Base-by-base conservation (phyloP, 129 eudicot species). In the Pulicaria dysenterica region DNA sequence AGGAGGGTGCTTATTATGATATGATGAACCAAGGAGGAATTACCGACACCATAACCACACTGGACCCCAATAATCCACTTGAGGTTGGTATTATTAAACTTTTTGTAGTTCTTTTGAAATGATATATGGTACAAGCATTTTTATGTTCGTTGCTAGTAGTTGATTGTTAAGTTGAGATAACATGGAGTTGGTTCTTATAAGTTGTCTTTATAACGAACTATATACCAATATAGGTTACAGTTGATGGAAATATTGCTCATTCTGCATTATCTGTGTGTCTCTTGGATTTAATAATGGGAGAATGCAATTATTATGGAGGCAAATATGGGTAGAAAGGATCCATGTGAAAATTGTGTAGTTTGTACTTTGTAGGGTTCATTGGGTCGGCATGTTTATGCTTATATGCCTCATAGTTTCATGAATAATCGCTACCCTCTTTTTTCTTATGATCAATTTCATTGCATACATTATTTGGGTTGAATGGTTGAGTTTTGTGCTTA, bases 11-110 rank as follows among this genome's bases (percentile, higher is more conserved):
- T 76, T 45, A 58, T 60, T 76, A 53, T 77, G 85, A 67, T 79
- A 79, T 74, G 81, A 80, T 85, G 92, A 89, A 83, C 82, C 90
- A 82, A 80, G 92, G 84, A 80, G 86, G 87, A 57, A 80, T 51
- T 43, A 55, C 92, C 10, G 84, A 80, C 13, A 47, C 84, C 41
- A 34, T 76, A 62, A 54, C 90, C 55, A 46, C 82, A 16, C 70
- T 75, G 69, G 86, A 77, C 43, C 77, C 78, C 4, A 85, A 63
- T 2, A 15, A 4, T 79, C 76, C 87, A 41, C 61, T 80, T 9
- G 88, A 88, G 95, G 95, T 88, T 78, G 69, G 72, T 50, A 17
- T 71, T 50, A 17, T 71, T 75, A n/a, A 31, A 7, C 3, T 36
- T 12, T 12, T 31, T 13, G 12, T 66, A 6, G 16, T 11, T 39